A percentile compares a stretch with the other conserved stretches of the same genome.
phyloP scores from a whole-genome alignment of 208 protist genomes.

The Crithidia expoeki region DNA sequence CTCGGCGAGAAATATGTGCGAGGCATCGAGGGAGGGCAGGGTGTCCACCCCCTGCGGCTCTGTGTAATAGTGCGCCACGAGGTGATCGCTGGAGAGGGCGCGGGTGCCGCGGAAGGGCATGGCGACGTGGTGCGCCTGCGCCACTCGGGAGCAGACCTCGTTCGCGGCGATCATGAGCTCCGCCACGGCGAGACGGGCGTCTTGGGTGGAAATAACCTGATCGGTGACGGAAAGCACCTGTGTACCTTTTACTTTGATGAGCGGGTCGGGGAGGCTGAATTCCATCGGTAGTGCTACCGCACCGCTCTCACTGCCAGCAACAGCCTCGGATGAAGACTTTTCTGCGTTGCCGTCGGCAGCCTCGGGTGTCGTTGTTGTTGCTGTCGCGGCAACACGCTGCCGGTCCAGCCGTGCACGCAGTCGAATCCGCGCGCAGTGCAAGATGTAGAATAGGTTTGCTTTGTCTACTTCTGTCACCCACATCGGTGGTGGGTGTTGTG shows the following conservation, averaged over 20 bases:
- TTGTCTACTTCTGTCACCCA: conserved; percentile 66
- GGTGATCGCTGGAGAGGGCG: conserved; percentile 72
- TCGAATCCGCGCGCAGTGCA: conserved; percentile 50
- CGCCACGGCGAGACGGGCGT: conserved; percentile 81
- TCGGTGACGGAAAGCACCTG: conserved; percentile 70
- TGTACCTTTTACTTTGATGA: conserved; percentile 68
- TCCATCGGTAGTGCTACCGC: conserved; percentile 30
- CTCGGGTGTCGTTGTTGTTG: conserved; percentile 1
- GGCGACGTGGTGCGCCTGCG: conserved; percentile 68
- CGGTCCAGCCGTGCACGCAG: conserved; percentile 49
- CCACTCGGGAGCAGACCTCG: conserved; percentile 89
- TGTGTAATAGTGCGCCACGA: conserved; percentile 58
- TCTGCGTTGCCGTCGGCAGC: too few relatives aligned
- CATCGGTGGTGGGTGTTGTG: conserved; percentile 33
- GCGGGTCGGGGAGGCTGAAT: conserved; percentile 74
- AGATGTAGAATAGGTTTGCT: conserved; percentile 53
- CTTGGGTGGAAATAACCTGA: conserved; percentile 78
- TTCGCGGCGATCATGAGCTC: conserved; percentile 93
- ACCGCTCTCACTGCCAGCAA: too few relatives aligned
- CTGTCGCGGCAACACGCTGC: conserved; percentile 12
- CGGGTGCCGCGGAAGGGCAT: conserved; percentile 88
- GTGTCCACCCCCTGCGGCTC: conserved; percentile 69
- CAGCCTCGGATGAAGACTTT: too few relatives aligned
- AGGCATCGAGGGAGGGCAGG: conserved; percentile 54
- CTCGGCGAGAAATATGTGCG: conserved; percentile 72